These are phyloP conservation scores for Gaeumannomyces sp. DNA, from an alignment of 2,329 filamentous ascomycete genomes.

Conservation along the genomic window DNA sequence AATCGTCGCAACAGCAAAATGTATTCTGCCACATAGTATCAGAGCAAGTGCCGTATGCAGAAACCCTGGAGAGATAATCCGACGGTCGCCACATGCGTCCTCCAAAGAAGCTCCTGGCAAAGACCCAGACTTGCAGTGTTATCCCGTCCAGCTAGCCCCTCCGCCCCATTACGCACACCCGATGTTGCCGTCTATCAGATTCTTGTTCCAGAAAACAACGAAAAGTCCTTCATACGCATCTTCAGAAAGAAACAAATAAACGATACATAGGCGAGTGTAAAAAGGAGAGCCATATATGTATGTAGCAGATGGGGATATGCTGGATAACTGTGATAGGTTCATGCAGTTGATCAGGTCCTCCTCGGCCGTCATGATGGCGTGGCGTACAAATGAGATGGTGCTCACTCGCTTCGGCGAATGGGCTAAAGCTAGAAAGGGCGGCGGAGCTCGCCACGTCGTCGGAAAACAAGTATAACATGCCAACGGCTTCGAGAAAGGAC, in stretches of 20 bases:
- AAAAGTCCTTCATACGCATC: background rate
- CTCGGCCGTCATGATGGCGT: background rate
- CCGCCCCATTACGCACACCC: slow-evolving; percentile 6
- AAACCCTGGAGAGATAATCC: background rate
- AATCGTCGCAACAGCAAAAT: slow-evolving; percentile 4
- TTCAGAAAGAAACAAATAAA: background rate
- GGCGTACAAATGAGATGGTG: background rate
- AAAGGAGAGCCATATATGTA: background rate
- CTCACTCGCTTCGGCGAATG: background rate
- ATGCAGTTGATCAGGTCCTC: slow-evolving; percentile 6
- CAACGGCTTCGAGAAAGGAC: background rate
- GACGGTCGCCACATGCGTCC: background rate
- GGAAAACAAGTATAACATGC: background rate
- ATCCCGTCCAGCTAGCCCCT: slow-evolving; percentile 1
- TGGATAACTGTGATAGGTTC: slow-evolving; percentile 5
- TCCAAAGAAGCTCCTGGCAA: background rate
- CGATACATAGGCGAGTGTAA: slow-evolving; percentile 1
- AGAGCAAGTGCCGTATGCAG: slow-evolving; percentile 15
- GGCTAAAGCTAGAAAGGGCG: background rate
- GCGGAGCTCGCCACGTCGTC: background rate
- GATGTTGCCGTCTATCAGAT: slow-evolving; percentile 15
- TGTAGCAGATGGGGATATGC: slow-evolving; percentile 7
- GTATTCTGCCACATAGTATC: slow-evolving; percentile 16
- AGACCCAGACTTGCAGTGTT: slow-evolving; percentile 2
- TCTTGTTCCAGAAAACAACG: slow-evolving; percentile 12